A percentile compares a stretch with the other conserved stretches of the same genome.
phyloP scores from a whole-genome alignment of 768 basidiomycete species.

The Sporobolomyces roseus region DNA sequence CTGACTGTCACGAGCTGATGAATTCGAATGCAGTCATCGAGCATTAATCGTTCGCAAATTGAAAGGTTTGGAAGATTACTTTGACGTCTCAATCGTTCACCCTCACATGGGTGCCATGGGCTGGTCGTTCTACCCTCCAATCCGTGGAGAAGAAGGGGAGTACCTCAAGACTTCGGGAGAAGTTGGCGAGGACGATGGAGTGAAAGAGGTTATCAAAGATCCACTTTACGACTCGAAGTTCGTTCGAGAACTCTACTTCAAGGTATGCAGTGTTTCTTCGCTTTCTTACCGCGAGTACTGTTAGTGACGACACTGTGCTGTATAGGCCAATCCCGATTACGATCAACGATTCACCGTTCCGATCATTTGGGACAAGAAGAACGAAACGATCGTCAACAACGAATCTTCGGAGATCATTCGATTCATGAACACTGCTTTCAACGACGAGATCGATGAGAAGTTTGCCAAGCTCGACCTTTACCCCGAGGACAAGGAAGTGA shows the following conservation, averaged over 20 bases:
- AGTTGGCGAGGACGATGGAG: slow-evolving; percentile 64
- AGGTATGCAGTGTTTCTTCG: slow-evolving; percentile 46
- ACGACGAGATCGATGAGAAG: slow-evolving; percentile 63
- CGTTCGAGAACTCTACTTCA: slow-evolving; percentile 79
- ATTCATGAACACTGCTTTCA: slow-evolving; percentile 73
- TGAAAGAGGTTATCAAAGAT: slow-evolving; percentile 61
- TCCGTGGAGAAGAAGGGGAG: slow-evolving; percentile 35
- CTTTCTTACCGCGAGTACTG: background rate
- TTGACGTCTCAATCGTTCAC: slow-evolving; percentile 77
- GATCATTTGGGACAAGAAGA: slow-evolving; percentile 79
- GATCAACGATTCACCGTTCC: slow-evolving; percentile 72
- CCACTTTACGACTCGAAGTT: slow-evolving; percentile 52
- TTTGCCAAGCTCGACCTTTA: slow-evolving; percentile 64
- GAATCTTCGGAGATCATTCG: slow-evolving; percentile 83
- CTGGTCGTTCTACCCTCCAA: slow-evolving; percentile 39
- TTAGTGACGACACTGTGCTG: background rate
- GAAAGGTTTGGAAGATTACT: slow-evolving; percentile 81
- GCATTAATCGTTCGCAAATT: slow-evolving; percentile 82
- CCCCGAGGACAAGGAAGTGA: slow-evolving; percentile 59
- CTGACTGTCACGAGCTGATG: no score
- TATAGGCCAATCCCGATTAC: slow-evolving; percentile 32
- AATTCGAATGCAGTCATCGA: slow-evolving; percentile 55
- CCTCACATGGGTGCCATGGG: slow-evolving; percentile 69
- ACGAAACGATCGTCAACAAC: slow-evolving; percentile 84
- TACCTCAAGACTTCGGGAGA: slow-evolving; percentile 33